phyloP scores from a whole-genome alignment of 768 basidiomycete genomes.

The Fomitopsis pulvina region DNA sequence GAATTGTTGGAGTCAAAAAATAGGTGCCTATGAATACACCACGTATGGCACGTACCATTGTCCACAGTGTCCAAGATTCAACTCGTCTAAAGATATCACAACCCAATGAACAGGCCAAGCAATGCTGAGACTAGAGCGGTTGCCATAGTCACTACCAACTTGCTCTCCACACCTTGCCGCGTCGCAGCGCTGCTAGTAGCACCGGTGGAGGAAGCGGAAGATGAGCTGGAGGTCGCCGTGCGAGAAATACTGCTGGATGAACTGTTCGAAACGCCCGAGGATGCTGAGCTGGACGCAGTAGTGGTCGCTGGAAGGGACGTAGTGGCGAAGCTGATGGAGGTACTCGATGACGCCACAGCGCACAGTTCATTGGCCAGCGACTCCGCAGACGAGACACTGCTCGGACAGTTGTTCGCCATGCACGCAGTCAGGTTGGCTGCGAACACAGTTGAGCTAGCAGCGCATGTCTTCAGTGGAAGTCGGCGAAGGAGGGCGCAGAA shows the following conservation, averaged over 20 bases:
- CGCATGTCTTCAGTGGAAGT: background rate
- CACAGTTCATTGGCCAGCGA: slow-evolving; percentile 43
- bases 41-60: background rate
- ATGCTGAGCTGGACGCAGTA: slow-evolving; percentile 10
- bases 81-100: background rate
- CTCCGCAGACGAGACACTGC: slow-evolving; percentile 34
- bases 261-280: background rate
- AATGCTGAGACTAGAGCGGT: background rate
- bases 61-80: background rate
- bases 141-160: background rate
- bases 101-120: background rate
- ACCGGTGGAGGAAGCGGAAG: background rate
- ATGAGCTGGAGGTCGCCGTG: slow-evolving; percentile 4
- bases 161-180: background rate
- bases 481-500: background rate
- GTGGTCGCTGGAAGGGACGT: slow-evolving; percentile 11
- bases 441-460: slow-evolving; percentile 25
- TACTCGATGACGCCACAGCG: slow-evolving; percentile 28
- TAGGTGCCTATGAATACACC: background rate
- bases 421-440: slow-evolving; percentile 31
- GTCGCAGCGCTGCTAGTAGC: background rate
- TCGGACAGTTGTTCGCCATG: slow-evolving; percentile 29
- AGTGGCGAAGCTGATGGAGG: slow-evolving; percentile 31
- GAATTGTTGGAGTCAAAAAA: too few species aligned
- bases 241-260: background rate